Conservation (phyloP, 2,329 filamentous ascomycete species). For the Penicillium decumbens region DNA sequence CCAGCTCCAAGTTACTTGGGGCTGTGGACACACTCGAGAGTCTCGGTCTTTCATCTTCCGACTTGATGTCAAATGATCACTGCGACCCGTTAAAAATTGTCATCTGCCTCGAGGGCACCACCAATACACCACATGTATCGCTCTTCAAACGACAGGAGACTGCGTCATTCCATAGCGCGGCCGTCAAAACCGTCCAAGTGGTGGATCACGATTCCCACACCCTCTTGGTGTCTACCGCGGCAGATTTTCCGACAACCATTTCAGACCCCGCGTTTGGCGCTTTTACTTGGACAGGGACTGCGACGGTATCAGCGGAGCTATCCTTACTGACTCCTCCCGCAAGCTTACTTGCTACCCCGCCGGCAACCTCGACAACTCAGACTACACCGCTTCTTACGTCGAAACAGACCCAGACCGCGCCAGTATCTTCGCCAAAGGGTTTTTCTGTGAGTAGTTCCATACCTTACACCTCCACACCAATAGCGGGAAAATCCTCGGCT, state of each 20-base stretch:
- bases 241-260: conserved; percentile 14
- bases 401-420: conserved; percentile 2
- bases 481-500: not conserved
- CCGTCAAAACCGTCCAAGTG: conserved; percentile 17
- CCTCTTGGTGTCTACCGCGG: conserved; percentile 9
- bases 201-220: conserved; percentile 19
- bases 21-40: not conserved
- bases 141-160: conserved; percentile 16
- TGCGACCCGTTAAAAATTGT: conserved; percentile 12
- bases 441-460: conserved; percentile 8
- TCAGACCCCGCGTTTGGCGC: conserved; percentile 11
- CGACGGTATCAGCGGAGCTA: not conserved
- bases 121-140: not conserved
- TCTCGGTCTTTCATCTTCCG: conserved; percentile 2
- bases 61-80: conserved; percentile 1
- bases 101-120: conserved; percentile 3
- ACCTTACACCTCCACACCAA: conserved; percentile 11
- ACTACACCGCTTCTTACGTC: conserved; percentile 3
- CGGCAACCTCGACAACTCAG: conserved; percentile 1
- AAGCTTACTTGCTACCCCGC: conserved; percentile 1
- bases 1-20: not conserved
- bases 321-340: conserved; percentile 3
- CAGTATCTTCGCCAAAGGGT: conserved; percentile 9
- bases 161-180: conserved; percentile 2
- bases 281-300: conserved; percentile 6